Base-by-base conservation (phyloP, 1,139 yeast genomes). In the Hemisphaericaspora xylofermentans region DNA sequence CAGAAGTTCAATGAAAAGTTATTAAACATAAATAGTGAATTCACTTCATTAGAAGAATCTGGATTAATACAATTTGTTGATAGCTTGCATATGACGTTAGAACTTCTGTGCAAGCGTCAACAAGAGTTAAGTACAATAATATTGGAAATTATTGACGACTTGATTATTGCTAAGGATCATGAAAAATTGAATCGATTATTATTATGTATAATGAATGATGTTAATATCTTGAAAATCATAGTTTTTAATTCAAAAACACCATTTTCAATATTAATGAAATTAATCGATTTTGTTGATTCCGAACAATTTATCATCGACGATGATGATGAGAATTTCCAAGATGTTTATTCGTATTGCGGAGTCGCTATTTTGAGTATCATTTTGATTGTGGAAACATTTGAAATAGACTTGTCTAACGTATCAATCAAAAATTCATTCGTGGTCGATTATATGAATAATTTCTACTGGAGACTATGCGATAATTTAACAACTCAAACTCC, bases 261-360 rank as follows among this genome's bases (percentile, higher is more conserved):
- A 2, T 44, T 65, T n/a, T 8, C 38, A 1, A 18, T 48, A 4
- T 45, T 69, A 15, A 45, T 49, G 28, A 61, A 57, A 42, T 46
- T 72, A 31, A 58, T 68, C 3, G 62, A 59, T 24, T 63, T 63
- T 43, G 51, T 71, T 14, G 77, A 73, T 45, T 46, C 46, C 25
- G 68, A 68, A 27, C 45, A 55, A 6, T 70, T 69, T 41, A 57
- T 53, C 34, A 54, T 59, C 21, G 75, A 66, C 33, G 74, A 71
- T 16, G 82, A 76, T 35, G 80, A 74, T 39, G 71, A 76, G 39
- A 79, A 81, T 52, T 78, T 78, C 51, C 93, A 84, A 55, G 93
- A 85, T 27, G 59, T 70, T n/a, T 85, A 81, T 54, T 69, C 86
- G 1, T 81, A 83, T 41, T 80, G 83, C 57, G 91, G 94, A 0